Evolutionary conservation across 768 basidiomycete species (phyloP).

Genomic region (Daedalea quercina): DNA sequence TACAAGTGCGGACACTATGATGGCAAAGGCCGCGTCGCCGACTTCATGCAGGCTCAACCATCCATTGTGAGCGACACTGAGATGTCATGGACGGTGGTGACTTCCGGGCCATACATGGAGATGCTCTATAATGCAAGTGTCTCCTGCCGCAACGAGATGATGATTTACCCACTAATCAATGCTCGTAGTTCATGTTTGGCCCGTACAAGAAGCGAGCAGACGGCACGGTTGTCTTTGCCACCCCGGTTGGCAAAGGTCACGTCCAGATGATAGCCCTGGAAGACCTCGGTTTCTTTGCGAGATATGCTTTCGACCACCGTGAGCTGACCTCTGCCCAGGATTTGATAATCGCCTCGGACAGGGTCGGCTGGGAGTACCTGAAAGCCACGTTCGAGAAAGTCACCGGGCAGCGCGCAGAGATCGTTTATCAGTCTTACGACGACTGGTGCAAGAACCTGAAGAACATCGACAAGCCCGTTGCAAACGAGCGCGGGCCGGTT

Average conservation of each 20-base stretch:
- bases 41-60: constrained; percentile 31
- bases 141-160: background rate
- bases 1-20: constrained; percentile 33
- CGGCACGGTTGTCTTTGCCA: constrained; percentile 24
- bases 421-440: constrained; percentile 14
- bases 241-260: constrained; percentile 22
- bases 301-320: constrained; percentile 26
- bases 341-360: constrained; percentile 21
- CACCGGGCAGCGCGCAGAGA: constrained; percentile 19
- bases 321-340: constrained; percentile 16
- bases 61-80: constrained; percentile 24
- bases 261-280: constrained; percentile 25
- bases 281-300: constrained; percentile 26
- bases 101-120: constrained; percentile 20
- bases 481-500: constrained; percentile 6
- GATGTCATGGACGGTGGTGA: constrained; percentile 33
- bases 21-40: constrained; percentile 33
- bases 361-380: constrained; percentile 20
- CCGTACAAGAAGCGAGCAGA: constrained; percentile 20
- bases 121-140: constrained; percentile 9
- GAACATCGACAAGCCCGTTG: constrained; percentile 18
- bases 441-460: constrained; percentile 9
- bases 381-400: constrained; percentile 20
- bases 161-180: background rate
- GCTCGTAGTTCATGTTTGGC: constrained; percentile 10